Conservation (phyloP, 1,139 yeast species). For the Diutina scorzettiae region DNA sequence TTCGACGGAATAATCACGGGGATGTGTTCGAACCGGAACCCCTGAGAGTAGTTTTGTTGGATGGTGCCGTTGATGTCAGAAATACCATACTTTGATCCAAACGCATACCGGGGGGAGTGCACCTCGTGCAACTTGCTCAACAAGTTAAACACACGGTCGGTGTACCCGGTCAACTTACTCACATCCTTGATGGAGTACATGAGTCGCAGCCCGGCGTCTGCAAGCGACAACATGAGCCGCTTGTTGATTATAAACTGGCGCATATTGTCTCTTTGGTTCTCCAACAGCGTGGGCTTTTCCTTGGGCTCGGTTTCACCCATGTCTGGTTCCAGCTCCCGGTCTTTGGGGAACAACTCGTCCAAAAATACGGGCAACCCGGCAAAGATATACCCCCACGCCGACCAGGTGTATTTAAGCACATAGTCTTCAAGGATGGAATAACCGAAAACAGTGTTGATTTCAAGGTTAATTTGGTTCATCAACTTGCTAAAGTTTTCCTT, state of each 20-base stretch:
- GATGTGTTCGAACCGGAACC: slow-evolving; percentile 71
- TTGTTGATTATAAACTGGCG: slow-evolving; percentile 85
- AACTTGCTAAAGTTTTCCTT: slow-evolving; percentile 46
- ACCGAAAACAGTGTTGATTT: slow-evolving; percentile 38
- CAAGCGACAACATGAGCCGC: slow-evolving; percentile 77
- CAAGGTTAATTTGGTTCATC: slow-evolving; percentile 30
- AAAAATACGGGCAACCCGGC: slow-evolving; percentile 74
- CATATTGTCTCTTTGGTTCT: slow-evolving; percentile 46
- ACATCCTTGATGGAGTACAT: slow-evolving; percentile 92
- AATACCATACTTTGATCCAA: slow-evolving; percentile 42
- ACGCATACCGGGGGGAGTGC: slow-evolving; percentile 58
- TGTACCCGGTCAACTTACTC: slow-evolving; percentile 84
- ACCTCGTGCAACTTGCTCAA: slow-evolving; percentile 71
- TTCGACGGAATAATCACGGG: slow-evolving; percentile 70
- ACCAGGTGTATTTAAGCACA: slow-evolving; percentile 85
- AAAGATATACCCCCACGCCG: slow-evolving; percentile 83
- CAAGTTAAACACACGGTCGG: slow-evolving; percentile 72
- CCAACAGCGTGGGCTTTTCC: slow-evolving; percentile 13
- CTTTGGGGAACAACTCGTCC: slow-evolving; percentile 25
- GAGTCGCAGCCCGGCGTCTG: slow-evolving; percentile 93
- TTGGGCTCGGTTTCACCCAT: slow-evolving; percentile 10
- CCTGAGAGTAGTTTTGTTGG: slow-evolving; percentile 59
- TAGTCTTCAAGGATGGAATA: slow-evolving; percentile 79
- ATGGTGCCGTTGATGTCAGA: slow-evolving; percentile 67
- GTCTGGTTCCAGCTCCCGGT: background rate